Evolutionary conservation across 306 rosid species (phyloP).

Genomic region (Quercus agrifolia): DNA sequence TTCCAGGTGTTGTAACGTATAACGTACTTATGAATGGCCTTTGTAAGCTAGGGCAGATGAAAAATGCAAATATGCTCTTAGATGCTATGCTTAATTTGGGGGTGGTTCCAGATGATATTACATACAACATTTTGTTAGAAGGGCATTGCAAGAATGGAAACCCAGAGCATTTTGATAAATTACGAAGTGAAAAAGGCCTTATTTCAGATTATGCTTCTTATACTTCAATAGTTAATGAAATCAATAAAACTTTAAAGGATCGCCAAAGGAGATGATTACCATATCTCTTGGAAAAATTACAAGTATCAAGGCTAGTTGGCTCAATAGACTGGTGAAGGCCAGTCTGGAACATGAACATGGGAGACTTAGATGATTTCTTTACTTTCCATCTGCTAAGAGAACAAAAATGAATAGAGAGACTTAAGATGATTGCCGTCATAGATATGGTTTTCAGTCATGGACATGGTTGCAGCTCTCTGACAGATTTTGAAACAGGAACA

Average conservation of each 20-base stretch:
- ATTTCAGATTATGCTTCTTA: slow-evolving; percentile 71
- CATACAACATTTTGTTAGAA: slow-evolving; percentile 73
- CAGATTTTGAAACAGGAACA: too few relatives aligned
- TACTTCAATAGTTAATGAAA: slow-evolving; percentile 52
- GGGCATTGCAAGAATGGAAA: slow-evolving; percentile 72
- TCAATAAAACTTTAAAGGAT: slow-evolving; percentile 37
- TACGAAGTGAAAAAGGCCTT: slow-evolving; percentile 61
- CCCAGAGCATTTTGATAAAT: slow-evolving; percentile 35
- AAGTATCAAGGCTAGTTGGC: too few relatives aligned
- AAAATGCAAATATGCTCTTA: slow-evolving; percentile 76
- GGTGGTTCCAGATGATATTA: slow-evolving; percentile 79
- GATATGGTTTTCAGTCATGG: too few relatives aligned
- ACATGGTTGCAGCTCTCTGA: too few relatives aligned
- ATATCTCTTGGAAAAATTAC: neutral
- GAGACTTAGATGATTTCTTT: too few relatives aligned
- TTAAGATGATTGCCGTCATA: too few relatives aligned
- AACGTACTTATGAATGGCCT: slow-evolving; percentile 81
- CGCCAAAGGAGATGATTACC: slow-evolving; percentile 43
- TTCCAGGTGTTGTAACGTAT: slow-evolving; percentile 69
- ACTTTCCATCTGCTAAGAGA: too few relatives aligned
- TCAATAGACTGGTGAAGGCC: too few relatives aligned
- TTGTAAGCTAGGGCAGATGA: slow-evolving; percentile 93
- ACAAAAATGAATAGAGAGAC: too few relatives aligned
- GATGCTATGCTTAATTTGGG: slow-evolving; percentile 83
- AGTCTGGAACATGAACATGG: too few relatives aligned